phyloP scores from a whole-genome alignment of 331 rosid species.

The Dryas integrifolia region DNA sequence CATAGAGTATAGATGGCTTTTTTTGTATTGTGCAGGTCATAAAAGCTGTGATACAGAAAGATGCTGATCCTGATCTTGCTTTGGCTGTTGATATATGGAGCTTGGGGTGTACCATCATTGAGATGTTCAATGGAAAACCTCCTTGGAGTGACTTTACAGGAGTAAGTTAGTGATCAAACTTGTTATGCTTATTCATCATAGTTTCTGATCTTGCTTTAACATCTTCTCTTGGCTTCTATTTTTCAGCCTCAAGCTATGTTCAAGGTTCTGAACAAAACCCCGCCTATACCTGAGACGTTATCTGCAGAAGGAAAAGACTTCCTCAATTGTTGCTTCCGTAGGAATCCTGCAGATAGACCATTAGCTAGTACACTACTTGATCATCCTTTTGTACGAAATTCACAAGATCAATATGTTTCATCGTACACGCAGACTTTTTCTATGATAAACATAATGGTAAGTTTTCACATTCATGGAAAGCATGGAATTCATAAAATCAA shows the following conservation, averaged over 20 bases:
- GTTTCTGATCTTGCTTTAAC: neutral
- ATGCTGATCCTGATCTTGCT: conserved; percentile 58
- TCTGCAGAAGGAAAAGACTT: conserved; percentile 83
- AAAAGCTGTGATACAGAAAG: conserved; percentile 74
- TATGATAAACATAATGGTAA: conserved; percentile 47
- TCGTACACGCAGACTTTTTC: conserved; percentile 32
- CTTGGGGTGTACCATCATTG: conserved; percentile 89
- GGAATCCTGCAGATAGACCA: conserved; percentile 85
- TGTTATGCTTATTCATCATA: conserved; percentile 18
- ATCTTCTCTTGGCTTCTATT: conserved; percentile 24
- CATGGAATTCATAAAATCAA: neutral
- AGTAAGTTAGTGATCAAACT: conserved; percentile 50
- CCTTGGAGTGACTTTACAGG: conserved; percentile 86
- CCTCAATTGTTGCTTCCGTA: conserved; percentile 71
- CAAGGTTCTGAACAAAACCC: conserved; percentile 76
- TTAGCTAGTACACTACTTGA: conserved; percentile 65
- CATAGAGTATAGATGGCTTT: neutral
- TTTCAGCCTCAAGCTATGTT: conserved; percentile 96
- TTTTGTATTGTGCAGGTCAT: conserved; percentile 58
- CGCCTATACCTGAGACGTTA: conserved; percentile 68
- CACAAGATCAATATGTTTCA: conserved; percentile 43
- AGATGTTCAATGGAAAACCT: conserved; percentile 88
- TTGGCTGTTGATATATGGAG: conserved; percentile 96
- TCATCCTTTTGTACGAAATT: conserved; percentile 70
- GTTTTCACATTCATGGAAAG: conserved; percentile 26